A percentile compares a stretch with the other conserved stretches of the same genome.
These are phyloP conservation scores for Posidonia australis DNA, from an alignment of 106 monocot genomes.

Conservation along the genomic window DNA sequence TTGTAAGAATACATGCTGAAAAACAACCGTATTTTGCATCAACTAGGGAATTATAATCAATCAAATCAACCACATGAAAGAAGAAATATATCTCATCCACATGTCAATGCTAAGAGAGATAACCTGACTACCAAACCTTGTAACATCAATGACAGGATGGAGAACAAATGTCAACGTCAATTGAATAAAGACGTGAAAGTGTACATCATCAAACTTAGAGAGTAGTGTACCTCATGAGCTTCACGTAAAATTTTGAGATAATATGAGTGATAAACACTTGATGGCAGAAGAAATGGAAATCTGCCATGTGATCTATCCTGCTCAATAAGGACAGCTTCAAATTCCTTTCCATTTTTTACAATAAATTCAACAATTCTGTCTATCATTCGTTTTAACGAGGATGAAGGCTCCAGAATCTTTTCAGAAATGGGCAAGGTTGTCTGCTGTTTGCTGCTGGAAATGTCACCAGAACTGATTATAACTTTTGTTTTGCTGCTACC, in stretches of 20 bases:
- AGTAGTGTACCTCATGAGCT: conserved; percentile 54
- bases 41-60: background rate
- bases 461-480: conserved; percentile 8
- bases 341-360: conserved; percentile 78
- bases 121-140: background rate
- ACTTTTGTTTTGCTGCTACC: conserved; percentile 15
- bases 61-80: background rate
- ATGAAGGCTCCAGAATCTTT: conserved; percentile 61
- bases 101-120: background rate
- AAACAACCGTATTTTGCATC: background rate
- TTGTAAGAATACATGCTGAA: background rate
- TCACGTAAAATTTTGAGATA: conserved; percentile 66
- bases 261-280: conserved; percentile 65
- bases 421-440: conserved; percentile 14
- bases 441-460: conserved; percentile 1
- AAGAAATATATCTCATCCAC: background rate
- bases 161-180: background rate
- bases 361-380: conserved; percentile 89
- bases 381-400: conserved; percentile 45
- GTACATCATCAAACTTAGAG: background rate
- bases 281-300: conserved; percentile 83
- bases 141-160: background rate
- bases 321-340: conserved; percentile 70
- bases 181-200: background rate
- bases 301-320: conserved; percentile 67